These are phyloP conservation scores for Botrytis deweyae DNA, from an alignment of 2,329 filamentous ascomycete species.

Conservation along the genomic window DNA sequence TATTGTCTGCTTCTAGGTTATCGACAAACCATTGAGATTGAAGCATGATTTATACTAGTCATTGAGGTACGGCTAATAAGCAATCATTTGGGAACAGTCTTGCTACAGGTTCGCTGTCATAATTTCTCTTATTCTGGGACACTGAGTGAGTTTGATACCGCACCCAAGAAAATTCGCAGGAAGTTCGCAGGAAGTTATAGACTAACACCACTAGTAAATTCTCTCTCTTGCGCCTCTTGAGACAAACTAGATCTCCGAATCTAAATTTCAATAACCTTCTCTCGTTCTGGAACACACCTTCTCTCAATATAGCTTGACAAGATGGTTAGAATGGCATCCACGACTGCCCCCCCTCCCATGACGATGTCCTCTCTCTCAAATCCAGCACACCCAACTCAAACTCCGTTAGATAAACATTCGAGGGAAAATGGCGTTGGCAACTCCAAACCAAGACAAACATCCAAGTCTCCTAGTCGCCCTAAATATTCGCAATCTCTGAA, in stretches of 20 bases:
- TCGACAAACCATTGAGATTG: neutral
- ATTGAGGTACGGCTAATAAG: neutral
- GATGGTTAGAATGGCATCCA: conserved; percentile 23
- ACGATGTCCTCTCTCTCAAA: neutral
- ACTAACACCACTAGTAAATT: neutral
- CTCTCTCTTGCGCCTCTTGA: neutral
- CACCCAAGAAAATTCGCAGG: neutral
- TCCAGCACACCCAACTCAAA: conserved; percentile 1
- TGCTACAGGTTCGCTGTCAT: neutral
- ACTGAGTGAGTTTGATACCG: neutral
- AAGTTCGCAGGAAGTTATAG: neutral
- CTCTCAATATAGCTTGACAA: conserved; percentile 1
- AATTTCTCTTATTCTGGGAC: neutral
- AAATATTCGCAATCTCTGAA: conserved; percentile 33
- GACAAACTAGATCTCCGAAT: neutral
- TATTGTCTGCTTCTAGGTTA: neutral
- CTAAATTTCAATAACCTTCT: neutral
- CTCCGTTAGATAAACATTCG: conserved; percentile 29
- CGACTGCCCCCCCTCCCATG: conserved; percentile 4
- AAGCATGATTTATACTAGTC: neutral
- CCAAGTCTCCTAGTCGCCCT: conserved; percentile 19
- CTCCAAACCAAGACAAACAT: conserved; percentile 25
- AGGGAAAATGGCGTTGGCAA: conserved; percentile 30
- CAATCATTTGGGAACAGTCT: neutral
- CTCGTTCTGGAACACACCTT: neutral